A percentile compares a stretch with the other conserved stretches of the same genome.
Evolutionary conservation across 1,284 basidiomycete species (phyloP).

Genomic region (Sporisorium graminicola): DNA sequence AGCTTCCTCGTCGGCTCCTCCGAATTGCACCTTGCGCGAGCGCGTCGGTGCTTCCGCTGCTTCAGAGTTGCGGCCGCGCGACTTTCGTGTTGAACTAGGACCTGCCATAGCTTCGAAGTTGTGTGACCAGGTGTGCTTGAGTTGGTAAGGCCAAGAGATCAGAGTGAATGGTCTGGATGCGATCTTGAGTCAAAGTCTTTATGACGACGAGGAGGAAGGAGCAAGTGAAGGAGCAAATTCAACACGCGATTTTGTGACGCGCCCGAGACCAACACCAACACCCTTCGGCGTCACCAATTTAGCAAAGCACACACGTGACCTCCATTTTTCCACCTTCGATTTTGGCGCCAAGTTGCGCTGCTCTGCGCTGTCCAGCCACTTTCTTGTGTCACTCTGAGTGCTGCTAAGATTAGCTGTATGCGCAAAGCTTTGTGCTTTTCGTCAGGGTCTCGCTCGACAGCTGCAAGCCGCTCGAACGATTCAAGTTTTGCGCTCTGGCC

Average conservation of each 20-base stretch:
- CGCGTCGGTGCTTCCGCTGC: constrained; percentile 17
- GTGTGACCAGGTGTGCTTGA: neutral
- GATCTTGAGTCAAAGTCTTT: no score
- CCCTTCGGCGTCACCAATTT: constrained; percentile 7
- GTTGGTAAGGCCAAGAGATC: neutral
- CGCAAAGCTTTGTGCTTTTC: no score
- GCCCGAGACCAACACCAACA: constrained; percentile 34
- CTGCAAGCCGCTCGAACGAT: no score
- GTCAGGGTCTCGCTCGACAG: no score
- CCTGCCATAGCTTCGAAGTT: constrained; percentile 15
- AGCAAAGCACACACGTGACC: constrained; percentile 44
- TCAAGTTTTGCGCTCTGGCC: no score
- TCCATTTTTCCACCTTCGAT: neutral
- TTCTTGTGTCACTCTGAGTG: neutral
- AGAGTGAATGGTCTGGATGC: neutral
- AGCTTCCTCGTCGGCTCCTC: constrained; percentile 19
- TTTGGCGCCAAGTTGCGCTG: neutral
- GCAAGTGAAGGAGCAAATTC: neutral
- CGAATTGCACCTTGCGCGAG: constrained; percentile 34
- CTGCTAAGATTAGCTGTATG: neutral
- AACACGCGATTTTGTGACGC: constrained; percentile 21
- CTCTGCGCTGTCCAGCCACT: neutral
- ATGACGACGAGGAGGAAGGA: no score
- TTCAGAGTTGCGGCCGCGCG: constrained; percentile 24
- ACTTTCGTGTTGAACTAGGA: constrained; percentile 14